Evolutionary conservation across 805 yeast genomes (phyloP), one percentile per base, ranked within the genome.

Genomic region (Saccharomycopsis fodiens): DNA sequence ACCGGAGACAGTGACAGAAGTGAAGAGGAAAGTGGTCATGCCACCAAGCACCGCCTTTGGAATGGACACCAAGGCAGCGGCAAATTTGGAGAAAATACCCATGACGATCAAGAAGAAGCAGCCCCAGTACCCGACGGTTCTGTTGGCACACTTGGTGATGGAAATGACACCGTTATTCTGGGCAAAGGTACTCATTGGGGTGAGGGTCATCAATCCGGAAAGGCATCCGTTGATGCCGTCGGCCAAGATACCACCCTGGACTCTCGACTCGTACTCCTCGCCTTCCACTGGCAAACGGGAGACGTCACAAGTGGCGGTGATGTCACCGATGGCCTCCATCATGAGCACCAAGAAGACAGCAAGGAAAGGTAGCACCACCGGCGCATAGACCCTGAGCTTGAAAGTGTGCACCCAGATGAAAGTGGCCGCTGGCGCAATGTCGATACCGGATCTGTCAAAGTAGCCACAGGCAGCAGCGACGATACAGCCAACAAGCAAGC

Each of bases 121-220:
- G 66, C 85, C 76, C 77, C 85, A 82, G 62, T 78, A 79, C 34
- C 93, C 97, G 27, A 76, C 85, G 41, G 73, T 69, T 66, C 94
- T 75, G 57, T 85, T 80, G 40, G 96, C 96, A 66, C 96, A 87
- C 62, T 85, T 86, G 41, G 96, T 89, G 61, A 89, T 73, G 35
- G 95, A 81, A 54, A 88, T 87, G 48, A 88, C 96, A 70, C 96
- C 96, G 61, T 89, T 89, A 66, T 89, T 89, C 66, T 88, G 96
- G 12, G 96, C 96, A 68, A 89, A 89, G 0, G 93, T 82, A 10
- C 94, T 80, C 78, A 87, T 71, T 47, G 96, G 96, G n/a, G 95
- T 83, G 45, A 84, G 67, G 17, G 95, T 87, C 73, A 78, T 74
- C 38, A 88, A 68, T 36, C 88, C 87, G 13, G 93, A 82, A 2